Conservation (phyloP, 768 basidiomycete species). For the Lyophyllum atratum region DNA sequence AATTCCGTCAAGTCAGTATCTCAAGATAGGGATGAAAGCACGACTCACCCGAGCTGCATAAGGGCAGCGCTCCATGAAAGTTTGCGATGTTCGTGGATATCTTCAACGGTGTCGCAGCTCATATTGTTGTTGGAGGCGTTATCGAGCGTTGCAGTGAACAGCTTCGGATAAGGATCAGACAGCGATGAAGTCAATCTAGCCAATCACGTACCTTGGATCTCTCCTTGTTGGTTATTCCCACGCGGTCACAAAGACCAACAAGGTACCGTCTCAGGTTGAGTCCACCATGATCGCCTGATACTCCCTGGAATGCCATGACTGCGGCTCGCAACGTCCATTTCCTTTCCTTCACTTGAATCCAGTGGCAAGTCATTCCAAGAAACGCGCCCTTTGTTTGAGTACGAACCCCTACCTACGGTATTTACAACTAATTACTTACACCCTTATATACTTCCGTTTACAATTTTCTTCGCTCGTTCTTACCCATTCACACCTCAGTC, state of each 20-base stretch:
- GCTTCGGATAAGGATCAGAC: conserved; percentile 10
- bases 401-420: no score
- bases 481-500: background rate
- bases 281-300: conserved; percentile 25
- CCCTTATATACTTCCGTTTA: background rate
- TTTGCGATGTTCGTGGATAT: conserved; percentile 6
- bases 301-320: conserved; percentile 21
- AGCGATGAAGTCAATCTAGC: background rate
- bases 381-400: conserved; percentile 10
- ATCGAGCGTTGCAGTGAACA: conserved; percentile 22
- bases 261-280: conserved; percentile 27
- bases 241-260: conserved; percentile 20
- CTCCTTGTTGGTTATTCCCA: conserved; percentile 20
- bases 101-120: conserved; percentile 16
- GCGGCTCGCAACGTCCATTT: conserved; percentile 22
- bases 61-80: conserved; percentile 16
- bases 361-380: conserved; percentile 23
- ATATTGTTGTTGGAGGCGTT: conserved; percentile 20
- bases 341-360: conserved; percentile 22
- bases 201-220: conserved; percentile 21
- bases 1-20: background rate
- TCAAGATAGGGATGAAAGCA: background rate
- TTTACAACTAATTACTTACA: background rate
- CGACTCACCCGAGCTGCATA: conserved; percentile 22
- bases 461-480: background rate